Base-by-base conservation (phyloP, 1,284 basidiomycete species). In the Apiotrichum gracile region DNA sequence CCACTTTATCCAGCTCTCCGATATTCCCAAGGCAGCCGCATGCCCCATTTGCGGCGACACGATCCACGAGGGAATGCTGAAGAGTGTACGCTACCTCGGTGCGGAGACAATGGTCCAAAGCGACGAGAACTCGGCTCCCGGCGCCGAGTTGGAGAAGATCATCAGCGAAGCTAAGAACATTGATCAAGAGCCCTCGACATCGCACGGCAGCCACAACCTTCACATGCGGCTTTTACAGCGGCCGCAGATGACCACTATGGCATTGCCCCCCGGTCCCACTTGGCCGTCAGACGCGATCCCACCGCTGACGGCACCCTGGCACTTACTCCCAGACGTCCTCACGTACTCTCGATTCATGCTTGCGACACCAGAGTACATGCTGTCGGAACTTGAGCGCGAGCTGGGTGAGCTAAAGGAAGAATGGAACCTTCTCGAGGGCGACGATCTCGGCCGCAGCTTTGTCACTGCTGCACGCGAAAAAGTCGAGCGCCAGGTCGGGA, bases 41-140 rank as follows among this genome's bases (percentile, higher is more conserved):
- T 98, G 96, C 72, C 96, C 94, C 1, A 92, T 99, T 52, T 99
- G 94, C 73, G 88, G 88, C 68, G 96, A 98, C 76, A 87, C 91
- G 10, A 82, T 99, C 44, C 86, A 88, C 69, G 87, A 89, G 73
- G 83, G 83, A 58, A 89, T 96, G 73, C 84, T 98, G 62, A 97
- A 97, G 80, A 83, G 83, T 52, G 93, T 98, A 65, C 90, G 77
- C 48, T 81, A 78, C 65, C 76, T 52, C 55, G 68, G 68, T 44
- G 69, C 70, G 16, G 59, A 59, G 42, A 67, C 64, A 3, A 71
- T 71, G 68, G 58, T 72, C 17, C 44, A 58, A 13, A 65, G 68
- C 1, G 57, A 59, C 29, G 42, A 7, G 54, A 56, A 5, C 13
- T 34, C 52, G n/a, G 27, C 10, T 4, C 25, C 37, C 12, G 25